A percentile compares a stretch with the other conserved stretches of the same genome.
These are phyloP conservation scores for Pleurotus eryngii DNA, from an alignment of 768 basidiomycete genomes.

Conservation along the genomic window DNA sequence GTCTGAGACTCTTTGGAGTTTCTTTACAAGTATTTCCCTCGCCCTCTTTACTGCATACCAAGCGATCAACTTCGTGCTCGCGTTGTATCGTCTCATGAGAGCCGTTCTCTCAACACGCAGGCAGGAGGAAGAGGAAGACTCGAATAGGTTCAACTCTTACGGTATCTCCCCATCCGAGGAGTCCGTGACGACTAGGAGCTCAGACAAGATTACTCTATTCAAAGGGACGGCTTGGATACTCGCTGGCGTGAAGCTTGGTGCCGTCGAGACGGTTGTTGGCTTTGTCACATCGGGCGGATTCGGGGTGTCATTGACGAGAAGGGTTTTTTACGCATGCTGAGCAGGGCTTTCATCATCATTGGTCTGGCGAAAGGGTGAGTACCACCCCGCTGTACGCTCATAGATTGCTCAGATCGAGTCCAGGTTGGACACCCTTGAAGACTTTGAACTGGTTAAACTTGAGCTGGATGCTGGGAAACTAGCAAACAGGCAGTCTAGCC, in stretches of 20 bases:
- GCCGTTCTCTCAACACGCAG: slow-evolving; percentile 48
- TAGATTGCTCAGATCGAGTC: background rate
- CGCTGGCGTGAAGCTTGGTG: slow-evolving; percentile 58
- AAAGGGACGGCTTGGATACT: slow-evolving; percentile 67
- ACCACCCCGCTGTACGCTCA: background rate
- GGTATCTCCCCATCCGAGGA: slow-evolving; percentile 23
- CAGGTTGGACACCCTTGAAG: slow-evolving; percentile 53
- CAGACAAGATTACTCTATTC: slow-evolving; percentile 44
- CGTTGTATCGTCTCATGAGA: slow-evolving; percentile 54
- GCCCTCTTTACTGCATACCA: slow-evolving; percentile 58
- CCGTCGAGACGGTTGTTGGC: slow-evolving; percentile 61
- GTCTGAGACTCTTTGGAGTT: slow-evolving; percentile 42
- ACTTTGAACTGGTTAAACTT: slow-evolving; percentile 43
- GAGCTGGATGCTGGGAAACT: slow-evolving; percentile 25
- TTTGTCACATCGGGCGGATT: slow-evolving; percentile 52
- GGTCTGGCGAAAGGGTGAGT: slow-evolving; percentile 70
- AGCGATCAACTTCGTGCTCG: slow-evolving; percentile 51
- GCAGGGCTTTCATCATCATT: slow-evolving; percentile 52
- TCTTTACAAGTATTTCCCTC: slow-evolving; percentile 60
- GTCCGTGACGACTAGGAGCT: too few species aligned
- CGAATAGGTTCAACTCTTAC: background rate
- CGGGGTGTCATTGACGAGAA: slow-evolving; percentile 48
- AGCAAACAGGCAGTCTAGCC: background rate
- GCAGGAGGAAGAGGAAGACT: slow-evolving; percentile 32
- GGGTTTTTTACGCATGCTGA: slow-evolving; percentile 54